Conservation (phyloP, 306 rosid species). For the Mimosa bimucronata region DNA sequence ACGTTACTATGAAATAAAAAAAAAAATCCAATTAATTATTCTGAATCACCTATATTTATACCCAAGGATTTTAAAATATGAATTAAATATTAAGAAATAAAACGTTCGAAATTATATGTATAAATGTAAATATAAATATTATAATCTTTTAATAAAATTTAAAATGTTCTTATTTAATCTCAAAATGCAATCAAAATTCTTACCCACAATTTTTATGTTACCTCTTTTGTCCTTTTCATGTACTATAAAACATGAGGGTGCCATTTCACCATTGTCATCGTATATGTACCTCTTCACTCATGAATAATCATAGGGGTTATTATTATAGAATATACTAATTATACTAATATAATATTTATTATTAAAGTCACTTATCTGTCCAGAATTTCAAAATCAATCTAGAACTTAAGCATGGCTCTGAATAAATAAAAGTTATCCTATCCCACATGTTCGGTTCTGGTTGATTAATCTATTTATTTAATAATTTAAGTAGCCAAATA, state of each 20-base stretch:
- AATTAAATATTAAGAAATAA: not conserved
- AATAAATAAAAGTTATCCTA: not conserved
- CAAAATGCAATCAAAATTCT: not conserved
- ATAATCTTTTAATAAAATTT: not conserved
- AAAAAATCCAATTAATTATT: not conserved
- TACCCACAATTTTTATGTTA: not conserved
- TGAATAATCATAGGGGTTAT: not conserved
- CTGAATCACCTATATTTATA: not conserved
- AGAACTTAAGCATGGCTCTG: not conserved
- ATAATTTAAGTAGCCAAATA: not conserved
- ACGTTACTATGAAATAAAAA: not conserved
- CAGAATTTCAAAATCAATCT: not conserved
- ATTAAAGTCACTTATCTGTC: not conserved
- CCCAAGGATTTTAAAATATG: not conserved
- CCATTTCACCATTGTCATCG: not conserved
- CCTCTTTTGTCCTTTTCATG: not conserved
- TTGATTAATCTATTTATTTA: not conserved
- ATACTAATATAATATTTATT: not conserved
- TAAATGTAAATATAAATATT: too few species aligned
- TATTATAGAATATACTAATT: not conserved
- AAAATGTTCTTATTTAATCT: not conserved
- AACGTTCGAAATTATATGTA: not conserved
- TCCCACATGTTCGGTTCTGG: not conserved
- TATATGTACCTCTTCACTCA: not conserved
- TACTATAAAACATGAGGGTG: not conserved